Evolutionary conservation across 768 basidiomycete genomes (phyloP).

Genomic region (Suillus cothurnatus): DNA sequence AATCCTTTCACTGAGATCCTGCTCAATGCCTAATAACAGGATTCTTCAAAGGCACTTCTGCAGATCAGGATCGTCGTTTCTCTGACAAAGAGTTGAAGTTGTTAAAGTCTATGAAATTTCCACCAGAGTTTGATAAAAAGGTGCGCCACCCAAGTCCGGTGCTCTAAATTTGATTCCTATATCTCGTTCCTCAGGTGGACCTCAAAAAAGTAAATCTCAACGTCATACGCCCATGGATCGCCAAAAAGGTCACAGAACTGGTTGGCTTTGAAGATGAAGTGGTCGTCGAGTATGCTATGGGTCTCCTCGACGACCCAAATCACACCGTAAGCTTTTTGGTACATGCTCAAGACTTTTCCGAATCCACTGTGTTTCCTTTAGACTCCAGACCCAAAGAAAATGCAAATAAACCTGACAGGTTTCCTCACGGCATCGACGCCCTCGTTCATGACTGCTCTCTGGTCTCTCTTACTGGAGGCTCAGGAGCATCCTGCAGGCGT

Average conservation of each 20-base stretch:
- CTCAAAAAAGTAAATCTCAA: constrained; percentile 93
- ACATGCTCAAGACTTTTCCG: neutral
- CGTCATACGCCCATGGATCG: constrained; percentile 95
- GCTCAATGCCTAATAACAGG: constrained; percentile 41
- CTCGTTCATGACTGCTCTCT: constrained; percentile 84
- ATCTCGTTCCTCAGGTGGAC: constrained; percentile 62
- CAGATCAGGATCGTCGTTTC: constrained; percentile 90
- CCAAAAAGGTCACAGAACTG: constrained; percentile 87
- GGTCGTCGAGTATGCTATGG: constrained; percentile 95
- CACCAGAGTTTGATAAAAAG: constrained; percentile 87
- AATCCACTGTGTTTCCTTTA: constrained; percentile 29
- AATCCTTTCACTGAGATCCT: neutral
- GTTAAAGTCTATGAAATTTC: constrained; percentile 89
- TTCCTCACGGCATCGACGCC: constrained; percentile 89
- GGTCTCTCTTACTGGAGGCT: constrained; percentile 92
- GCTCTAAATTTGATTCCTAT: neutral
- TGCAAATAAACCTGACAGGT: constrained; percentile 93
- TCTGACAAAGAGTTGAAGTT: constrained; percentile 93
- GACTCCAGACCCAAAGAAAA: constrained; percentile 91
- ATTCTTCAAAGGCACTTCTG: constrained; percentile 90
- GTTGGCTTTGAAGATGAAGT: constrained; percentile 97
- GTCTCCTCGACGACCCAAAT: constrained; percentile 83
- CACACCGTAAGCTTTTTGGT: constrained; percentile 62
- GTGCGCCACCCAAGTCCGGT: constrained; percentile 33
- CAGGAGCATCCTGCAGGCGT: constrained; percentile 88